A percentile compares a stretch with the other conserved stretches of the same genome.
Evolutionary conservation across 345 rosid species (phyloP).

Genomic region (Durio zibethinus): DNA sequence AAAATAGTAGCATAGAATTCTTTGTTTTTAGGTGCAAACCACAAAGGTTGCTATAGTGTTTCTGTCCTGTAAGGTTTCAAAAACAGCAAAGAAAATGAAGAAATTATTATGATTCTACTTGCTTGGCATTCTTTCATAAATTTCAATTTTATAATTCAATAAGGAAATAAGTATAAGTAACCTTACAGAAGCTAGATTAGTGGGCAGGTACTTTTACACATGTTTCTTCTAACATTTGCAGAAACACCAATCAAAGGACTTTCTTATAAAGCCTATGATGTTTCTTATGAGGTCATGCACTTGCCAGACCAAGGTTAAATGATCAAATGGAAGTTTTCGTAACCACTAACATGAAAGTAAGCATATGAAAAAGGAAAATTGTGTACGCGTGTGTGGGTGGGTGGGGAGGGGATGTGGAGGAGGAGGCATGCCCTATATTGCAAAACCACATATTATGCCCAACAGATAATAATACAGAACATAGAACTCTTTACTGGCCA

Average conservation of each 20-base stretch:
- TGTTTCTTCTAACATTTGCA: neutral
- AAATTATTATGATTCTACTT: neutral
- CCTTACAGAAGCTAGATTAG: neutral
- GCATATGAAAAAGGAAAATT: neutral
- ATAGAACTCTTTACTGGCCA: neutral
- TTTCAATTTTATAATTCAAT: neutral
- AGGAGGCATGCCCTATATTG: neutral
- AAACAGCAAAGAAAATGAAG: neutral
- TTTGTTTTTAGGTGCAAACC: neutral
- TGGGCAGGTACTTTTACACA: neutral
- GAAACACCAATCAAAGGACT: neutral
- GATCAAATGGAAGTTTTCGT: neutral
- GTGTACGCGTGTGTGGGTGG: neutral
- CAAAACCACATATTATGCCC: neutral
- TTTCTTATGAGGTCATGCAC: neutral
- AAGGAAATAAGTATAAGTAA: neutral
- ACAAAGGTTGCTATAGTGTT: neutral
- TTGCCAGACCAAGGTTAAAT: neutral
- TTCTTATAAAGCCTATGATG: too few relatives aligned
- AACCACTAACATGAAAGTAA: neutral
- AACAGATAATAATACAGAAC: neutral
- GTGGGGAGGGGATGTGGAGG: neutral
- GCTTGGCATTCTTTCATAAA: neutral
- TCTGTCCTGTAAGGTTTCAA: neutral
- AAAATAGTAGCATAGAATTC: neutral